Percentiles rank a stretch among this genome's conserved stretches.
Evolutionary conservation across 345 rosid genomes (phyloP).

Genomic region (Pistacia vera): DNA sequence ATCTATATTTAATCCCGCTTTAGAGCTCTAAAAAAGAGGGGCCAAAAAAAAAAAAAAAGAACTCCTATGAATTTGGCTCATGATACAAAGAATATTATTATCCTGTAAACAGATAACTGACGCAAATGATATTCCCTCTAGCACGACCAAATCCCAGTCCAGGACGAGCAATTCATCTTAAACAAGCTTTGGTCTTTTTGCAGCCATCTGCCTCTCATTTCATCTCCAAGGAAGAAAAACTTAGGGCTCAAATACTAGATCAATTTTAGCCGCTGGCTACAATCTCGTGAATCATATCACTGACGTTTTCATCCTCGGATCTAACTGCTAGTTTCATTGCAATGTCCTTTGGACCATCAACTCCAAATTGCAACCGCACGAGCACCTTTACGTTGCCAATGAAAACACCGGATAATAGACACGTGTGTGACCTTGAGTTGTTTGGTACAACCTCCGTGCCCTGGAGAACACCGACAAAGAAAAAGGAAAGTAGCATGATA

Average conservation of each 20-base stretch:
- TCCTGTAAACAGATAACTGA: constrained; percentile 15
- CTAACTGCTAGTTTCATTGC: constrained; percentile 91
- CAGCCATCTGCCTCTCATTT: constrained; percentile 22
- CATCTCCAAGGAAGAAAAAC: background rate
- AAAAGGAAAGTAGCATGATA: background rate
- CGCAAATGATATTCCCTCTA: background rate
- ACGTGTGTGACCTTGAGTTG: constrained; percentile 96
- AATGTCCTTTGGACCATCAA: constrained; percentile 77
- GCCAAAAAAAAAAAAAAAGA: background rate
- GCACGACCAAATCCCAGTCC: constrained; percentile 6
- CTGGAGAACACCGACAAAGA: constrained; percentile 35
- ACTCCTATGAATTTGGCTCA: constrained; percentile 24
- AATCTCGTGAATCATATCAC: constrained; percentile 87
- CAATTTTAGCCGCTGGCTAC: constrained; percentile 72
- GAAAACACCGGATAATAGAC: constrained; percentile 84
- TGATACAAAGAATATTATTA: constrained; percentile 27
- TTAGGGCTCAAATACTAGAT: background rate
- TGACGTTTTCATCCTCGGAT: constrained; percentile 76
- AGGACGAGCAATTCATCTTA: constrained; percentile 17
- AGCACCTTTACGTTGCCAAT: constrained; percentile 87
- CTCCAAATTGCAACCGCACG: constrained; percentile 81
- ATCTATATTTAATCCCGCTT: constrained; percentile 18
- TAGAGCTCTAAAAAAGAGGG: background rate
- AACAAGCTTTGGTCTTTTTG: constrained; percentile 11
- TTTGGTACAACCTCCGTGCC: constrained; percentile 80